Conservation (phyloP, 768 basidiomycete genomes). For the Tricholoma matsutake region DNA sequence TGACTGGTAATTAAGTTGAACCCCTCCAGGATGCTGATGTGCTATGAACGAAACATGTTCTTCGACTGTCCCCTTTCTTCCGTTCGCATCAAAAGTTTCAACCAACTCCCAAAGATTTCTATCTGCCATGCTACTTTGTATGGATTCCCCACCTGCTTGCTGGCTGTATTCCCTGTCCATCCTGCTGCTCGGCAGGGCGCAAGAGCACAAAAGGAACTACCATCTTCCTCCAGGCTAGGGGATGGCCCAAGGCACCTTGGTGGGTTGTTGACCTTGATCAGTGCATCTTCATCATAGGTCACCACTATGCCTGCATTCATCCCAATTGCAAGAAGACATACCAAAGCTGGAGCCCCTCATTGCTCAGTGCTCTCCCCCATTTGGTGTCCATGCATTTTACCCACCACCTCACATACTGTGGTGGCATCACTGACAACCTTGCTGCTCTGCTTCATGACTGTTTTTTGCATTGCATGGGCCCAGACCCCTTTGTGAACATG, state of each 20-base stretch:
- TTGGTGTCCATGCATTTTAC: conserved; percentile 12
- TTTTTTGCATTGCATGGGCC: conserved; percentile 20
- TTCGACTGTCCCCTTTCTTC: no score
- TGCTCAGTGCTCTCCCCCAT: not conserved
- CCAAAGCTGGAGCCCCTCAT: conserved; percentile 6
- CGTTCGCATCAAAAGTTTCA: not conserved
- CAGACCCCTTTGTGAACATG: conserved; percentile 21
- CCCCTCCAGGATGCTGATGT: no score
- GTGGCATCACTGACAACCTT: conserved; percentile 16
- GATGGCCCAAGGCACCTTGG: conserved; percentile 12
- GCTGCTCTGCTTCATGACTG: conserved; percentile 16
- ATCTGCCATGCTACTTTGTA: conserved; percentile 11
- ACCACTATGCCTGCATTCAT: conserved; percentile 8
- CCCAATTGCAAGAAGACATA: conserved; percentile 3
- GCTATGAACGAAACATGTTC: no score
- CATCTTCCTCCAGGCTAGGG: conserved; percentile 5
- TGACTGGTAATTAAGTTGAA: not conserved
- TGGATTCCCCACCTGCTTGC: conserved; percentile 14
- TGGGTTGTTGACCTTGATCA: conserved; percentile 13
- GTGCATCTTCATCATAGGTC: conserved; percentile 13
- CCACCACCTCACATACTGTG: conserved; percentile 16
- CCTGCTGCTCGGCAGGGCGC: conserved; percentile 7
- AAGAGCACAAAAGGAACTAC: conserved; percentile 5
- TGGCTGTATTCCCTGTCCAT: conserved; percentile 11
- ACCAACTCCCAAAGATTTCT: conserved; percentile 6